Evolutionary conservation across 2,329 filamentous ascomycete genomes (phyloP), one percentile per base, ranked within the genome.

Genomic region (Botrytis aclada): DNA sequence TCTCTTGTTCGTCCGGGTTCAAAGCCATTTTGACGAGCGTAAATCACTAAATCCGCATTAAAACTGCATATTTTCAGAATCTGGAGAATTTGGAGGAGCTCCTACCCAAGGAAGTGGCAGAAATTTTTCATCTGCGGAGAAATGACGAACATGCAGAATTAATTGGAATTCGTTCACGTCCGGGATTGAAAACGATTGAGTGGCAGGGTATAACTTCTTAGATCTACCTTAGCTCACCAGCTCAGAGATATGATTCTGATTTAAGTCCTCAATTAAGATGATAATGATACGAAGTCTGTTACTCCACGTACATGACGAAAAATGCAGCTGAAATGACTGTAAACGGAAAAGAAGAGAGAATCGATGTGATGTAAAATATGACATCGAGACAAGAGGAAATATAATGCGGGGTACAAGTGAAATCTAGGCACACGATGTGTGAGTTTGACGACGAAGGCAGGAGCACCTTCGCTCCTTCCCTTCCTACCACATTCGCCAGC

Each of bases 1-100:
- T 77, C 60, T 76, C 75, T 29, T 71, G 69, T 58, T 73, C 72
- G 4, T 47, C 66, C 22, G 25, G 43, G 29, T 41, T 60, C 65
- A 64, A 64, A 61, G 41, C 70, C 70, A 72, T 72, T 18, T 22
- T 12, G 29, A 69, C n/a, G 39, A 18, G 18, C 9, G 22, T 32
- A 18, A 56, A 56, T 29, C 10, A 41, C 37, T 32, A 41, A 16
- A 43, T 25, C 32, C 39, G 5, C n/a, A 56, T 69, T 4, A 56
- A 32, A 8, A 32, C 25, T 32, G 14, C 2, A 3, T 12, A 9
- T 56, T 32, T 12, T 56, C n/a, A 9, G 34, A 7, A 25, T n/a
- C 18, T 39, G 12, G n/a, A 14, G 34, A 4, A 25, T n/a, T 10
- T 20, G 6, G 32, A 32, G 18, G 3, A 29, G 20, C 8, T 41